A percentile compares a stretch with the other conserved stretches of the same genome.
Evolutionary conservation across 2,329 filamentous ascomycete species (phyloP).

Genomic region (Alternaria conjuncta): DNA sequence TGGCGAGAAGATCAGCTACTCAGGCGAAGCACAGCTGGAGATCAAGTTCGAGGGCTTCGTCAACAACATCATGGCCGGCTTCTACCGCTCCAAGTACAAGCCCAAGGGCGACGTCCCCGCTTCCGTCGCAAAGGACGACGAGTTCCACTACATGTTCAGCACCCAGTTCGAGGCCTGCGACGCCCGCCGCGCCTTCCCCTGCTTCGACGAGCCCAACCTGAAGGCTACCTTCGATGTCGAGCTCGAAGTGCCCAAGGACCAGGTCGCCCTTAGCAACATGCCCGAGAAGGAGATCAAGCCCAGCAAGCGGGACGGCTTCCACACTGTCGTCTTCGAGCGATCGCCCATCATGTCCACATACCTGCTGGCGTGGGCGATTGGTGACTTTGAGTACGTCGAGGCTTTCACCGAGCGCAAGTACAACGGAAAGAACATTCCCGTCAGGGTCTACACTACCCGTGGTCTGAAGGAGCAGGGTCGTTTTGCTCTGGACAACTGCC

Average conservation of each 20-base stretch:
- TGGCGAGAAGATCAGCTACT: conserved; percentile 70
- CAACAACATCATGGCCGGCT: conserved; percentile 87
- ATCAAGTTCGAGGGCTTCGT: conserved; percentile 81
- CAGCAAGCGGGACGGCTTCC: conserved; percentile 72
- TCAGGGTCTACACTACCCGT: conserved; percentile 92
- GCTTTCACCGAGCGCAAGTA: conserved; percentile 88
- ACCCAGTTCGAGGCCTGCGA: conserved; percentile 98
- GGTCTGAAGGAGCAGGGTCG: conserved; percentile 92
- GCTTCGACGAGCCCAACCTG: conserved; percentile 96
- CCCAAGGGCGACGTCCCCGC: conserved; percentile 72
- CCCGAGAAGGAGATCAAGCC: conserved; percentile 78
- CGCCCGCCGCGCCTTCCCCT: conserved; percentile 92
- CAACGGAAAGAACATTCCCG: conserved; percentile 87
- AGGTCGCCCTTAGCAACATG: conserved; percentile 95
- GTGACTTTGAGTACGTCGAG: conserved; percentile 97
- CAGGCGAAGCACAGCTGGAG: conserved; percentile 69
- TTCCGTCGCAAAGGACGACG: conserved; percentile 76
- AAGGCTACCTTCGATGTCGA: conserved; percentile 96
- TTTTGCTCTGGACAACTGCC: conserved; percentile 88
- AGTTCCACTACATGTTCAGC: conserved; percentile 75
- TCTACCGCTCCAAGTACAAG: conserved; percentile 95
- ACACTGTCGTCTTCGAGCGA: conserved; percentile 88
- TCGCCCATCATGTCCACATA: conserved; percentile 97
- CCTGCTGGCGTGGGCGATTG: conserved; percentile 91
- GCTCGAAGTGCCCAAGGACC: conserved; percentile 87